Base-by-base conservation (phyloP, 305 asterid species). In the Fraxinus greggii region DNA sequence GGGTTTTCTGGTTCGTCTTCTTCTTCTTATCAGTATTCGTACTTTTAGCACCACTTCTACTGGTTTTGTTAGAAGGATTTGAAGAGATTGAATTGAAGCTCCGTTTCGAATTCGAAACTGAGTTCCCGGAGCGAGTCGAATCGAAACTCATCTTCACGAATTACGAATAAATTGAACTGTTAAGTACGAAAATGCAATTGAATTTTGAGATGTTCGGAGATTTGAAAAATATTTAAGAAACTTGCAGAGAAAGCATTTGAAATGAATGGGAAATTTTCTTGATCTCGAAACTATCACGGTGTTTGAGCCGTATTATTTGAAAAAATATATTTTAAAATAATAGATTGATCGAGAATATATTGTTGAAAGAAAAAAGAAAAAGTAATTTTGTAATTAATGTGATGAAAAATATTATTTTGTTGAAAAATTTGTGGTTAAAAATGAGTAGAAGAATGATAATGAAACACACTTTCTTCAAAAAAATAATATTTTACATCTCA, bases 1-100 rank as follows among this genome's bases (percentile, higher is more conserved):
- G 94, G 88, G 96, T 89, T 79, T 90, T 94, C 88, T 91, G 95
- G 70, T 88, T 85, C 33, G 85, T 82, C 83, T 80, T 91, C 87
- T 74, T 90, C 93, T 86, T 92, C 89, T 87, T 93, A 31, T 32
- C 76, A 72, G 23, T 40, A 80, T 83, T 93, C 65, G 85, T 84
- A 24, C 48, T 87, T 28, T 83, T 87, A 13, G 81, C 86, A 77
- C 83, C 93, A 75, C 84, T 79, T 78, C 82, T 82, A 72, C 45
- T n/a, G 48, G 76, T n/a, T 72, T 72, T 31, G 67, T 61, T 82
- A 29, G 88, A 84, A 81, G 89, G 90, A 81, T 92, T 91, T 31
- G 98, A 85, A 17, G 95, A 81, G 29, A 85, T 80, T 19, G 98
- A 85, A 51, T 86, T 89, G 70, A 89, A 78, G 80, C 92, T 90